Evolutionary conservation across 2,329 filamentous ascomycete genomes (phyloP), one percentile per base, ranked within the genome.

Genomic region (Cladosporium sp.): DNA sequence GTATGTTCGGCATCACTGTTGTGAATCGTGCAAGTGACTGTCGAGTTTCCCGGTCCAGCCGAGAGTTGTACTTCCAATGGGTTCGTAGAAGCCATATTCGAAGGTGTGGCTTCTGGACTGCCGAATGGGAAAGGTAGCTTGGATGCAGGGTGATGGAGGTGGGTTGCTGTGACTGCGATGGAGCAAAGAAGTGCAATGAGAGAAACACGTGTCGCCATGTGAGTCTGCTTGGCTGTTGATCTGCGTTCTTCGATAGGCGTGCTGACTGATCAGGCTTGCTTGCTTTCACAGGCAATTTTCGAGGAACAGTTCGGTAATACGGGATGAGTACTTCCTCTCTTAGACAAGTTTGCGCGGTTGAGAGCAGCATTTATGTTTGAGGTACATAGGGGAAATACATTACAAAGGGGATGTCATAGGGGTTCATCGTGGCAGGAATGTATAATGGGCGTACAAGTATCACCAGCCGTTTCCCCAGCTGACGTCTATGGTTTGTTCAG

Each of bases 1-100:
- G 72, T 64, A 2, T 68, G 67, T 6, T 66, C 60, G 1, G 69
- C 66, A 45, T 68, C 67, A 34, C 63, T 68, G 56, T 77, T 77
- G 19, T 70, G 69, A 51, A 76, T 63, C 1, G 69, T 73, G 25
- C 76, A 67, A 9, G 69, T 64, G 8, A 76, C 54, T 5, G 49
- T 51, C 8, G 39, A 52, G 20, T 51, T 51, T 12, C 28, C 50
- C 9, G 56, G 17, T 11, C 56, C 56, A 25, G 56, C 19, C 17
- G 50, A 28, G 14, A 59, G 17, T 30, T 51, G 19, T 17, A 59
- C 49, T 28, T 51, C 8, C 2, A 59, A 30, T 37, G 49, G 28
- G 25, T 28, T n/a, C n/a, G 49, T 38, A 28, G 56, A 59, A 20
- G 20, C 20, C 42, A 49, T 49, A 3, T 38, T 39, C 5, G 28